A percentile compares a stretch with the other conserved stretches of the same genome.
phyloP scores from a whole-genome alignment of 768 basidiomycete genomes.

The Pilatotrama ljubarskyi region DNA sequence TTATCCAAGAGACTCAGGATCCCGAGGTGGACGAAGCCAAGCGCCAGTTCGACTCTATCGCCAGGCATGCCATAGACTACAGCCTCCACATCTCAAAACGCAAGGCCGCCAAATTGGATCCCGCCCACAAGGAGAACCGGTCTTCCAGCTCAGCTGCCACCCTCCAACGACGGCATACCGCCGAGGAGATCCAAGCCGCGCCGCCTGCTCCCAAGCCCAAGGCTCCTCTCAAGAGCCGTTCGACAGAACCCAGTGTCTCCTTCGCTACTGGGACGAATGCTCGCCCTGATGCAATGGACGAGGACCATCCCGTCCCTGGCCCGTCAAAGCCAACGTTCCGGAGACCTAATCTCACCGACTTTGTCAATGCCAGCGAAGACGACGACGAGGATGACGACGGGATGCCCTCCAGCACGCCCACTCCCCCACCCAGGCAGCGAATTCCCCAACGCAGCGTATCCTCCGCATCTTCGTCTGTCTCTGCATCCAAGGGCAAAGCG shows the following conservation, averaged over 20 bases:
- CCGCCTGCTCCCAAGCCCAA: background rate
- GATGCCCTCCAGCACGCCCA: conserved; percentile 11
- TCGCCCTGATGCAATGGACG: background rate
- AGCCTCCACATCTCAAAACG: background rate
- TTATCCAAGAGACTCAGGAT: background rate
- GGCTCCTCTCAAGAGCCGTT: background rate
- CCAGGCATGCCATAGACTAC: background rate
- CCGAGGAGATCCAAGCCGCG: background rate
- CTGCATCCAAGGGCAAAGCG: background rate
- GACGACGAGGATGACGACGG: background rate
- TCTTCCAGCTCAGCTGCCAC: too few species aligned
- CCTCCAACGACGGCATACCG: background rate
- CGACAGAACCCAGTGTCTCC: background rate
- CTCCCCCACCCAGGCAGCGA: background rate
- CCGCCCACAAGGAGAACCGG: background rate
- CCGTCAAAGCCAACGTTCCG: background rate
- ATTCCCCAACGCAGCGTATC: background rate
- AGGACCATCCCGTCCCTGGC: background rate
- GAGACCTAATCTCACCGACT: background rate
- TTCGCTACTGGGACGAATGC: too few species aligned
- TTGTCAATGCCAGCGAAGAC: background rate
- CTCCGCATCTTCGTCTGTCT: background rate
- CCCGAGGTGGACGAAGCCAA: background rate
- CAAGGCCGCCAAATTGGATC: conserved; percentile 1
- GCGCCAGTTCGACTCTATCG: background rate